Base-by-base conservation (phyloP, 2,329 filamentous ascomycete species). In the Bimuria novae-zelandiae region DNA sequence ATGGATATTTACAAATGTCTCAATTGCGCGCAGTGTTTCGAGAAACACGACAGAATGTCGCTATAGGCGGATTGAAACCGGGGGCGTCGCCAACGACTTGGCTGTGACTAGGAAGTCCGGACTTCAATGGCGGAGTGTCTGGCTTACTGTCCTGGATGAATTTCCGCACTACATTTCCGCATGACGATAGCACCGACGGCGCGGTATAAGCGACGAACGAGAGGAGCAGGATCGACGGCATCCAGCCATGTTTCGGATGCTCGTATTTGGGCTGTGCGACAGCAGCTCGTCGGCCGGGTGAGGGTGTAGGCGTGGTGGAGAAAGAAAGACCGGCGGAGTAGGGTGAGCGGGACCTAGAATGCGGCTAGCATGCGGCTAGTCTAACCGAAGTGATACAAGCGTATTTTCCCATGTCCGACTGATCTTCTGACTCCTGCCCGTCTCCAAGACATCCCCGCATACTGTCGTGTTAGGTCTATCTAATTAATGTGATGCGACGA, bases 121-220 rank as follows among this genome's bases (percentile, higher is more conserved):
- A 47, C 44, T 47, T 47, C 33, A 23, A 22, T 21, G 44, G 33
- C 44, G 33, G 22, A 47, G 44, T 12, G 22, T 47, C 22, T 37
- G 33, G 44, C 44, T 47, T 37, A 47, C 33, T 47, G 44, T 47
- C 44, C 44, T 47, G 33, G 7, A 37, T 36, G 22, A 47, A 47
- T 47, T 47, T 47, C 44, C 44, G 44, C 33, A 14, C 8, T 33
- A 29, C 22, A 16, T 37, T 22, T 39, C 44, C 44, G 33, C 44
- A 21, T 47, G n/a, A 39, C 33, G 3, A 47, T 23, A 47, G 44
- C 23, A 35, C 44, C 44, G 33, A 12, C 21, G 44, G 44, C 44
- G 37, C 23, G 33, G 17, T 1, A 21, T 47, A 37, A 47, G 44
- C 44, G 32, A 39, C 30, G 30, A 47, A 37, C 44, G 33, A 47